Percentiles rank a stretch among this genome's conserved stretches.
These are phyloP conservation scores for Boletus sp. DNA, from an alignment of 768 basidiomycete genomes.

Conservation along the genomic window DNA sequence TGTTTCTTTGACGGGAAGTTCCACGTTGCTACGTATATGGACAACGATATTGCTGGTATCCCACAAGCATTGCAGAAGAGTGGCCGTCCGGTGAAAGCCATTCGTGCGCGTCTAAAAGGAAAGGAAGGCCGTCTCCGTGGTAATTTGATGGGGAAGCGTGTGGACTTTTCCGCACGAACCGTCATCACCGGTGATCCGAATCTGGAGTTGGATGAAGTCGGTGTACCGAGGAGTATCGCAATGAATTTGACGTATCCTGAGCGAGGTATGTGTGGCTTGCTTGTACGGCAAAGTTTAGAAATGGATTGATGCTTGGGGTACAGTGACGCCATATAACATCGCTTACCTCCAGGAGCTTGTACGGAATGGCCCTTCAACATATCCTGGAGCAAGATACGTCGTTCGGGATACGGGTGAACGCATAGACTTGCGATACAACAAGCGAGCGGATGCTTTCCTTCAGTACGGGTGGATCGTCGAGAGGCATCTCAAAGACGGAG, in stretches of 20 bases:
- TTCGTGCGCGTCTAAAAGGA: conserved; percentile 96
- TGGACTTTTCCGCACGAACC: conserved; percentile 98
- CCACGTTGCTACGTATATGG: conserved; percentile 99
- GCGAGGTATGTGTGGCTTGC: conserved; percentile 57
- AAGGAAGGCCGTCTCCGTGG: conserved; percentile 98
- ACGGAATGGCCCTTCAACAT: conserved; percentile 88
- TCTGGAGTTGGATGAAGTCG: conserved; percentile 93
- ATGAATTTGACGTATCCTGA: conserved; percentile 99
- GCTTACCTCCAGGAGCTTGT: conserved; percentile 92
- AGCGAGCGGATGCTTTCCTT: conserved; percentile 89
- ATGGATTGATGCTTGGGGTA: conserved; percentile 10
- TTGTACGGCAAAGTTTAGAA: neutral
- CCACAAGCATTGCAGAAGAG: conserved; percentile 97
- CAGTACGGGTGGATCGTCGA: conserved; percentile 99
- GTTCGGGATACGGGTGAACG: conserved; percentile 97
- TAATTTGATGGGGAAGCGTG: conserved; percentile 99
- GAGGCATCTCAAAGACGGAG: conserved; percentile 95
- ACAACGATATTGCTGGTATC: conserved; percentile 98
- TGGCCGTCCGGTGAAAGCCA: conserved; percentile 96
- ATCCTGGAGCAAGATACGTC: conserved; percentile 96
- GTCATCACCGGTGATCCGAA: conserved; percentile 99
- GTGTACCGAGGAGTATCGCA: conserved; percentile 91
- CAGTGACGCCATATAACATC: conserved; percentile 98
- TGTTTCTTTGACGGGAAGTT: conserved; percentile 50
- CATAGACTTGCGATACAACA: conserved; percentile 95